These are phyloP conservation scores for Nothopassalora personata DNA, from an alignment of 2,329 filamentous ascomycete genomes.

Conservation along the genomic window DNA sequence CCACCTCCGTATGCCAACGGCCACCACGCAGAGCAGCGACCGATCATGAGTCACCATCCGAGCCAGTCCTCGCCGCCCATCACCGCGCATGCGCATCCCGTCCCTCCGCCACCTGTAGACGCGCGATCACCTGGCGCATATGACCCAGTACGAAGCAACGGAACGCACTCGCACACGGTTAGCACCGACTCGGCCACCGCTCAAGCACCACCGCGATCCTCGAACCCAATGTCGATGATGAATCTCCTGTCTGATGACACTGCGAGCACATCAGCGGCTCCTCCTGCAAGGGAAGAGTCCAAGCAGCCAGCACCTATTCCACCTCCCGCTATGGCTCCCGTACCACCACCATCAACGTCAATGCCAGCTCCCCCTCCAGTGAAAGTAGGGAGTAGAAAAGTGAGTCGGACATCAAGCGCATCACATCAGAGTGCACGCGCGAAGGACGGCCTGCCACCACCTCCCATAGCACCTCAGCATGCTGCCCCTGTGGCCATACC, in stretches of 20 bases:
- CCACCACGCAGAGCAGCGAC: constrained; percentile 15
- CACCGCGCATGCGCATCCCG: constrained; percentile 26
- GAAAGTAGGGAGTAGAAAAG: constrained; percentile 22
- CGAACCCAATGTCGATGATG: constrained; percentile 91
- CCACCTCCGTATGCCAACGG: constrained; percentile 24
- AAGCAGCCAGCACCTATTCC: neutral
- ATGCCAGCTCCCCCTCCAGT: constrained; percentile 9
- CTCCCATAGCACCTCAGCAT: constrained; percentile 2
- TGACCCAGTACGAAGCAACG: constrained; percentile 27
- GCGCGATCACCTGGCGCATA: constrained; percentile 34
- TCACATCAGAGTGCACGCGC: constrained; percentile 17
- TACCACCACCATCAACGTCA: constrained; percentile 8
- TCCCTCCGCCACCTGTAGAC: constrained; percentile 28
- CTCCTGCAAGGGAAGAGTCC: neutral
- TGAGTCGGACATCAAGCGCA: constrained; percentile 25
- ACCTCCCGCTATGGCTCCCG: constrained; percentile 9
- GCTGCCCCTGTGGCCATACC: constrained; percentile 14
- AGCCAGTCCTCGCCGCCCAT: constrained; percentile 24
- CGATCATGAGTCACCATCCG: constrained; percentile 19
- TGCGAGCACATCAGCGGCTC: constrained; percentile 7
- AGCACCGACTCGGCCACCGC: constrained; percentile 22
- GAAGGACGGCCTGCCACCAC: constrained; percentile 9
- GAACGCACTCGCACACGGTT: constrained; percentile 24
- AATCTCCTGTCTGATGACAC: constrained; percentile 77
- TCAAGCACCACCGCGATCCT: constrained; percentile 51